A percentile compares a stretch with the other conserved stretches of the same genome.
Conservation (phyloP, 805 yeast genomes). For the Yarrowia bubula region DNA sequence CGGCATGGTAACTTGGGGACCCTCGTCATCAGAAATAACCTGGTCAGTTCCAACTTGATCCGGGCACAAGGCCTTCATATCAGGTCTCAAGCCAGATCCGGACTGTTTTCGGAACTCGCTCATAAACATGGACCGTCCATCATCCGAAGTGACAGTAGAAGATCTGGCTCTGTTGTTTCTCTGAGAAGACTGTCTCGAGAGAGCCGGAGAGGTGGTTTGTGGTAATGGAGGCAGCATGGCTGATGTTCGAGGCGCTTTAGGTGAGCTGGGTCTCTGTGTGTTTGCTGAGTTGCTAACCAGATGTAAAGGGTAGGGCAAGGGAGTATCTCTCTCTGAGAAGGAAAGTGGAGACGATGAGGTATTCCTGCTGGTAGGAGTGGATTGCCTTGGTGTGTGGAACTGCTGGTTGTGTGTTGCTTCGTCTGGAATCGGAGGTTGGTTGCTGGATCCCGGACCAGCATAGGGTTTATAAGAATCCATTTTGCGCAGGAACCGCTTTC, state of each 20-base stretch:
- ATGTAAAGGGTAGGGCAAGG: not conserved
- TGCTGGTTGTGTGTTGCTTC: not conserved
- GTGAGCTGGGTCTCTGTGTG: not conserved
- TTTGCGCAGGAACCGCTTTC: slow-evolving; percentile 20
- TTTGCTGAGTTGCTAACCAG: not conserved
- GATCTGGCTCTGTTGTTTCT: not conserved
- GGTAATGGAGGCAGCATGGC: not conserved
- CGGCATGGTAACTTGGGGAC: not conserved
- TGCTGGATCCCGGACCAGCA: slow-evolving; percentile 1
- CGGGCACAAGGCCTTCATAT: not conserved
- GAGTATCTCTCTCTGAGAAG: not conserved
- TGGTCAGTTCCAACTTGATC: not conserved
- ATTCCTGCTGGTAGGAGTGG: not conserved
- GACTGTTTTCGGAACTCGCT: slow-evolving; percentile 6
- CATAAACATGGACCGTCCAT: slow-evolving; percentile 5
- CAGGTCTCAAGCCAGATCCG: not conserved
- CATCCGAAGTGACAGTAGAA: not conserved
- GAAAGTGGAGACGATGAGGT: not conserved
- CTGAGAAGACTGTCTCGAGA: not conserved
- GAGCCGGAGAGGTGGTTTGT: not conserved
- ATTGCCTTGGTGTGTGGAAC: not conserved
- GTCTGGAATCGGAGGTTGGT: not conserved
- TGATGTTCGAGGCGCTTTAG: not conserved
- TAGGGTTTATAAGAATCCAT: slow-evolving; percentile 16
- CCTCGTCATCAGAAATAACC: slow-evolving; percentile 4